Evolutionary conservation across 306 rosid species (phyloP).

Genomic region (Malus orientalis): DNA sequence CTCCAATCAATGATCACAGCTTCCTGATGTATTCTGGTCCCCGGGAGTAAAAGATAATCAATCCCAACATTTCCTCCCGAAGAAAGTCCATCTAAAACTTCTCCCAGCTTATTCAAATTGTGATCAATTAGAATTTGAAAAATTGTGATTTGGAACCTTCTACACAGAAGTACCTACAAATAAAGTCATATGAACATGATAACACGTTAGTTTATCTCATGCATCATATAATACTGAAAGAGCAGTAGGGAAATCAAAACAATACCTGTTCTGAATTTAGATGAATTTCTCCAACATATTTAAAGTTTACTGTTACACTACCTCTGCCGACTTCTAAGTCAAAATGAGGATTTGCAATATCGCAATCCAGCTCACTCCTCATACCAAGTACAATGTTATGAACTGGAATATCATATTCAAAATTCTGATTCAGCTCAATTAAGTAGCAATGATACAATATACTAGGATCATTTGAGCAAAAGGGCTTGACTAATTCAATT

Average conservation of each 20-base stretch:
- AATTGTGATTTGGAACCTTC: slow-evolving; percentile 56
- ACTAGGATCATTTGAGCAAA: slow-evolving; percentile 8
- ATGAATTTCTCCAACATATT: slow-evolving; percentile 36
- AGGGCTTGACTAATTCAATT: slow-evolving; percentile 38
- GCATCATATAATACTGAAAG: not conserved
- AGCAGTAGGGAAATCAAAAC: slow-evolving; percentile 1
- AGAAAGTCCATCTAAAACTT: slow-evolving; percentile 12
- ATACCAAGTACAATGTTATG: slow-evolving; percentile 48
- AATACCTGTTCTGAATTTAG: slow-evolving; percentile 52
- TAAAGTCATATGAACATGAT: not conserved
- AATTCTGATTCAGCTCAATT: slow-evolving; percentile 51
- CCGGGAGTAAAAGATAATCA: slow-evolving; percentile 79
- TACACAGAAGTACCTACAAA: slow-evolving; percentile 51
- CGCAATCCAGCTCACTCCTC: slow-evolving; percentile 45
- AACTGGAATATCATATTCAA: slow-evolving; percentile 35
- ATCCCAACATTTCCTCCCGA: slow-evolving; percentile 34
- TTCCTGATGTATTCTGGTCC: slow-evolving; percentile 7
- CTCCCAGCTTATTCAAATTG: slow-evolving; percentile 21
- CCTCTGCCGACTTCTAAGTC: slow-evolving; percentile 48
- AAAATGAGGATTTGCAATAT: slow-evolving; percentile 36
- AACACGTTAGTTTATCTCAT: not conserved
- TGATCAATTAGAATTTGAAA: slow-evolving; percentile 40
- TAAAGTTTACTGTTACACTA: slow-evolving; percentile 32
- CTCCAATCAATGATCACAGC: slow-evolving; percentile 46
- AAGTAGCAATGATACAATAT: slow-evolving; percentile 56